Percentiles rank a stretch among this genome's conserved stretches.
Evolutionary conservation across 2,329 filamentous ascomycete genomes (phyloP).

Genomic region (Sarocladiaceae sp.): DNA sequence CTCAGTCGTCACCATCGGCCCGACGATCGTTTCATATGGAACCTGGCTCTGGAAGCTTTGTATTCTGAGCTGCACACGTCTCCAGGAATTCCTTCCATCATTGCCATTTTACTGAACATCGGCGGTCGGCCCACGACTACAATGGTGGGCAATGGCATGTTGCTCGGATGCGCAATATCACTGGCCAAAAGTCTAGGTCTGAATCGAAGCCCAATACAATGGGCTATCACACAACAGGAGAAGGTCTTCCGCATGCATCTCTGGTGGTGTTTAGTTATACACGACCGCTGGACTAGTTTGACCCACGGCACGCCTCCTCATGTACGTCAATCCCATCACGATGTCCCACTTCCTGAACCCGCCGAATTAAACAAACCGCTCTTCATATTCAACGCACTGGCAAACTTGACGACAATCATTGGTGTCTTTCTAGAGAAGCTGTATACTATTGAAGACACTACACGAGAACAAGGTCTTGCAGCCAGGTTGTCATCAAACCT

Average conservation of each 20-base stretch:
- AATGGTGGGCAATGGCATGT: constrained; percentile 52
- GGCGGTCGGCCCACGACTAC: constrained; percentile 57
- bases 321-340: constrained; percentile 39
- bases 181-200: constrained; percentile 50
- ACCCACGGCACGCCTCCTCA: constrained; percentile 50
- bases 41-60: constrained; percentile 55
- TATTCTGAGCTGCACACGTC: constrained; percentile 56
- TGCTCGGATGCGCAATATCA: constrained; percentile 46
- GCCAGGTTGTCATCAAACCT: no score
- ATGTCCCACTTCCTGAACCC: no score
- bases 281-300: constrained; percentile 51
- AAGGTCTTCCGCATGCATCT: constrained; percentile 15
- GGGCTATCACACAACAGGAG: constrained; percentile 42
- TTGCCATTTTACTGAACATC: constrained; percentile 54
- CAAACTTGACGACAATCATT: constrained; percentile 36
- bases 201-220: constrained; percentile 47
- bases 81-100: constrained; percentile 54
- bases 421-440: constrained; percentile 27
- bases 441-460: no score
- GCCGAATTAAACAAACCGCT: constrained; percentile 33
- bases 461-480: no score
- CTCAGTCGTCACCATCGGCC: constrained; percentile 44
- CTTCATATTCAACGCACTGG: constrained; percentile 40
- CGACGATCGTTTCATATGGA: constrained; percentile 58
- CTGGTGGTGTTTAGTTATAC: constrained; percentile 16